These are phyloP conservation scores for Daldinia sp. DNA, from an alignment of 2,329 filamentous ascomycete species.

Conservation along the genomic window DNA sequence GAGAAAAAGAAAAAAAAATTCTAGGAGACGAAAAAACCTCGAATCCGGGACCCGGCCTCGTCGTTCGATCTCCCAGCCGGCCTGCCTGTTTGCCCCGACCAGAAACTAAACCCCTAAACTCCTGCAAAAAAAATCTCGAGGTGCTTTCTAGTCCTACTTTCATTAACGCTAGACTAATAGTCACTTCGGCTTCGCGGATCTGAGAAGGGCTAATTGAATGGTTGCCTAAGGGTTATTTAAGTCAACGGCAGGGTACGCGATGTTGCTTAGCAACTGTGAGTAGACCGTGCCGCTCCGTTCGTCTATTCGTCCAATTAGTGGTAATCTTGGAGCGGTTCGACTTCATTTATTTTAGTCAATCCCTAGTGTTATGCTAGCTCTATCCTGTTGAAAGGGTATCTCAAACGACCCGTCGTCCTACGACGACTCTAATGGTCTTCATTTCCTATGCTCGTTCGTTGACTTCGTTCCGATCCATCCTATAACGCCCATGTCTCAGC, in stretches of 20 bases:
- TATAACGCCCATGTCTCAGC: constrained; percentile 8
- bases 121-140: not conserved
- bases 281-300: too few relatives aligned
- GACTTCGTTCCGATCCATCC: constrained; percentile 8
- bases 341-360: not conserved
- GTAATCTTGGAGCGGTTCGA: not conserved
- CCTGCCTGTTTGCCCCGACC: not conserved
- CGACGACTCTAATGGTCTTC: not conserved
- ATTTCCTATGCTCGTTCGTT: constrained; percentile 4
- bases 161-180: not conserved
- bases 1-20: not conserved
- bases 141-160: not conserved
- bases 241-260: not conserved
- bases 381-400: constrained; percentile 48
- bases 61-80: not conserved
- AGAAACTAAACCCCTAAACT: not conserved
- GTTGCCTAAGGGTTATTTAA: too few relatives aligned
- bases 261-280: not conserved
- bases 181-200: not conserved
- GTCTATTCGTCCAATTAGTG: too few relatives aligned
- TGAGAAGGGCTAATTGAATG: too few relatives aligned
- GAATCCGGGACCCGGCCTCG: not conserved
- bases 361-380: constrained; percentile 20
- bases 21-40: not conserved
- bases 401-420: constrained; percentile 13